phyloP scores from a whole-genome alignment of 306 rosid species.

The Trifolium subterraneum region DNA sequence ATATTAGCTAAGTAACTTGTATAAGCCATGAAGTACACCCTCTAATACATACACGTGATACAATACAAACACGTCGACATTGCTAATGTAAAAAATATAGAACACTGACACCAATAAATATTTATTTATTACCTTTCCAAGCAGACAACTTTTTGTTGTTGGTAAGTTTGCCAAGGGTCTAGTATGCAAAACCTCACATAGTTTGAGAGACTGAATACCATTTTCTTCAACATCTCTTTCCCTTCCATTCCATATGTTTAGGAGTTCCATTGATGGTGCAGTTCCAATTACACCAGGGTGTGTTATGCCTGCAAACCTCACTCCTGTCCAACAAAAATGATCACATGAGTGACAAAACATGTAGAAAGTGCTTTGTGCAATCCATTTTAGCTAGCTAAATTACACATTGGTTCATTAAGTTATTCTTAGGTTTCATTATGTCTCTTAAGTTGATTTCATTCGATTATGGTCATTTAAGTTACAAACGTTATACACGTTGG shows the following conservation, averaged over 20 bases:
- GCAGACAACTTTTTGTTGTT: slow-evolving; percentile 64
- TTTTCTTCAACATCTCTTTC: slow-evolving; percentile 68
- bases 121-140: slow-evolving; percentile 67
- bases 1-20: not conserved
- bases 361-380: not conserved
- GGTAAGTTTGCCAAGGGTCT: slow-evolving; percentile 93
- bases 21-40: no score
- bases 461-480: no score
- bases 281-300: slow-evolving; percentile 94
- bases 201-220: slow-evolving; percentile 67
- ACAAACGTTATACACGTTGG: no score
- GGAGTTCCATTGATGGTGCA: slow-evolving; percentile 86
- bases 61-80: not conserved
- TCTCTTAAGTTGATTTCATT: no score
- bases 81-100: not conserved
- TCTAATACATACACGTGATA: no score
- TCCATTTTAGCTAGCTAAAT: not conserved
- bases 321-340: slow-evolving; percentile 57
- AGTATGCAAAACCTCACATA: slow-evolving; percentile 85
- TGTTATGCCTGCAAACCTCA: slow-evolving; percentile 87
- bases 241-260: slow-evolving; percentile 82
- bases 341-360: slow-evolving; percentile 1
- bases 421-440: no score
- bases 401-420: no score
- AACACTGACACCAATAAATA: not conserved